Percentiles rank a stretch among this genome's conserved stretches.
These are phyloP conservation scores for Populus hybrid DNA, from an alignment of 441 rosid species.

Conservation along the genomic window DNA sequence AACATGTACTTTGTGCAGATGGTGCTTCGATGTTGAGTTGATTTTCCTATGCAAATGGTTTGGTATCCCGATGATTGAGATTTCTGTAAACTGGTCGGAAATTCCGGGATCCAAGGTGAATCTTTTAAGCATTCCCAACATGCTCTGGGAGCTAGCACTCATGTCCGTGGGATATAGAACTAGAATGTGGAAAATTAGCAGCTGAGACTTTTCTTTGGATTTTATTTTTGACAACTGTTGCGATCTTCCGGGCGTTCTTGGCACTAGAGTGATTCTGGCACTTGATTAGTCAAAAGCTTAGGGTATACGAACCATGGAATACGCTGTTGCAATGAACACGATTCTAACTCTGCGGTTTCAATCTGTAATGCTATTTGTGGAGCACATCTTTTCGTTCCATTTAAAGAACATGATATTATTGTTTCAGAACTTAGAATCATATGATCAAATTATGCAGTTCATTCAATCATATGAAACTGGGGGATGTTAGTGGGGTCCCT, in stretches of 20 bases:
- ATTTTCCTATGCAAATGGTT: constrained; percentile 86
- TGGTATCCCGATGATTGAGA: constrained; percentile 67
- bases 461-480: no score
- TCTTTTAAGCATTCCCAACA: constrained; percentile 78
- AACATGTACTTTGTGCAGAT: constrained; percentile 44
- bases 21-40: constrained; percentile 97
- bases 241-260: neutral
- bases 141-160: constrained; percentile 93
- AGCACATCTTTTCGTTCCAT: no score
- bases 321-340: no score
- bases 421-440: constrained; percentile 7
- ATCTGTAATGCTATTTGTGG: neutral
- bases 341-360: neutral
- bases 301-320: neutral
- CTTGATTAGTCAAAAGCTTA: constrained; percentile 2
- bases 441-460: neutral
- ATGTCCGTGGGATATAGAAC: constrained; percentile 84
- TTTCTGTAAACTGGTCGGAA: constrained; percentile 89
- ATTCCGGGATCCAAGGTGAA: constrained; percentile 96
- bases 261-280: neutral
- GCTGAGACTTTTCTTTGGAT: constrained; percentile 24
- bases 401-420: neutral
- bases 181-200: constrained; percentile 60
- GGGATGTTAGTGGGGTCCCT: neutral
- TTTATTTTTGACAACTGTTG: neutral